Evolutionary conservation across 176 grass and related monocot species (phyloP).

Genomic region (Miscanthus lutarioriparius): DNA sequence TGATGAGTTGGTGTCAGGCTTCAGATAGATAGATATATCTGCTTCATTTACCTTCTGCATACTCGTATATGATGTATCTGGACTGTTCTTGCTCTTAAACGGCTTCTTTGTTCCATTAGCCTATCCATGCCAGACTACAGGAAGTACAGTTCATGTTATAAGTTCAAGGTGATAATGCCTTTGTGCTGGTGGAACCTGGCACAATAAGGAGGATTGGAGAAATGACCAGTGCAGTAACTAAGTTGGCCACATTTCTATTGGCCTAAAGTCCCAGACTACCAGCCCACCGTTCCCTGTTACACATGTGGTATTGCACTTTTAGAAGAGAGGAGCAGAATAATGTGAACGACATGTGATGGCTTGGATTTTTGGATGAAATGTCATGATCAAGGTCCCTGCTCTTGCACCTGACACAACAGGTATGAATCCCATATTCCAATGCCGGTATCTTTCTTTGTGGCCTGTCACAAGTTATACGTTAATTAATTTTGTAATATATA

Average conservation of each 20-base stretch:
- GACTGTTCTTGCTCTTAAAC: constrained; percentile 44
- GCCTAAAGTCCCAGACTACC: constrained; percentile 4
- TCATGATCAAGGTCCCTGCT: constrained; percentile 26
- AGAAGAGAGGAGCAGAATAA: constrained; percentile 45
- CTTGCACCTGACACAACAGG: constrained; percentile 39
- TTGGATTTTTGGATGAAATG: constrained; percentile 44
- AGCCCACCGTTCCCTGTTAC: constrained; percentile 28
- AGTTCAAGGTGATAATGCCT: constrained; percentile 24
- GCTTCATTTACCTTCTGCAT: constrained; percentile 35
- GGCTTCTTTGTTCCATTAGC: constrained; percentile 44
- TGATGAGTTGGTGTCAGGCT: constrained; percentile 35
- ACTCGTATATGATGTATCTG: constrained; percentile 18
- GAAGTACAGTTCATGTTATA: constrained; percentile 22
- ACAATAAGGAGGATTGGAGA: constrained; percentile 14
- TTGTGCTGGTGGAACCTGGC: not conserved
- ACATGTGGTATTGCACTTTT: constrained; percentile 30
- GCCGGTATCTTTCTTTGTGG: constrained; percentile 42
- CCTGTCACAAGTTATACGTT: constrained; percentile 13
- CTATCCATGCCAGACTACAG: constrained; percentile 50
- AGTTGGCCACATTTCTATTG: constrained; percentile 24
- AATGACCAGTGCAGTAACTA: constrained; percentile 2
- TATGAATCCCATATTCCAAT: constrained; percentile 39
- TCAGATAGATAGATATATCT: constrained; percentile 18
- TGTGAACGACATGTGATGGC: constrained; percentile 37
- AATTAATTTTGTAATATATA: constrained; percentile 1